Evolutionary conservation across 2,329 filamentous ascomycete species (phyloP), one percentile per base, ranked within the genome.

Genomic region (Esteya vermicola): DNA sequence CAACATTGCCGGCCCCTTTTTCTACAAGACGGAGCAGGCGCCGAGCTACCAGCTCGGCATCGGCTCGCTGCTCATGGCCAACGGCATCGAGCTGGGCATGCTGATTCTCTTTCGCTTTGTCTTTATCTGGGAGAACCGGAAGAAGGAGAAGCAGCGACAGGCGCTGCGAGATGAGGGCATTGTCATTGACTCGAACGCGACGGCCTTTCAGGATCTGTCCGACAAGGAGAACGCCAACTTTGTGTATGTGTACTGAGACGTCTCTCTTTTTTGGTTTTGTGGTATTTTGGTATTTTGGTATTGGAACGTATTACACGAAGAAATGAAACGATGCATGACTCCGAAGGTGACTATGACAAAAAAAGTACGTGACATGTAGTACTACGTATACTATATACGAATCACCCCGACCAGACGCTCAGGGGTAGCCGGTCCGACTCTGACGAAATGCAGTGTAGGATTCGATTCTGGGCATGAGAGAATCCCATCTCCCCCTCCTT

Each of bases 1-100:
- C 8, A 78, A 78, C 48, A 75, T 78, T 35, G 65, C 64, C 6
- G 68, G 73, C 0, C 75, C 75, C 0, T 78, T 78, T 53, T 78
- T 79, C 57, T 79, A 76, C 54, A 67, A 67, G 38, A 56, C 64
- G 0, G 50, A 60, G 12, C 70, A 79, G 46, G 59, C 62, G 1
- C 62, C 60, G 5, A 53, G 51, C 2, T 64, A 64, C 31, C 52
- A 47, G 6, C 41, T 47, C 23, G 64, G 62, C 8, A 63, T 65
- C 31, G 57, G 56, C 13, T 61, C 59, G 0, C 54, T 65, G n/a
- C 53, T 67, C 14, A 57, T 62, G 3, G 53, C 18, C 58, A 63
- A 48, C 56, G 57, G 25, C 44, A 14, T 62, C 5, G 61, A 65
- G 44, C 46, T 63, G 1, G 43, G 44, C 4, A 49, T 63, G 2